Evolutionary conservation across 345 rosid genomes (phyloP).

Genomic region (Citrus reticulata): DNA sequence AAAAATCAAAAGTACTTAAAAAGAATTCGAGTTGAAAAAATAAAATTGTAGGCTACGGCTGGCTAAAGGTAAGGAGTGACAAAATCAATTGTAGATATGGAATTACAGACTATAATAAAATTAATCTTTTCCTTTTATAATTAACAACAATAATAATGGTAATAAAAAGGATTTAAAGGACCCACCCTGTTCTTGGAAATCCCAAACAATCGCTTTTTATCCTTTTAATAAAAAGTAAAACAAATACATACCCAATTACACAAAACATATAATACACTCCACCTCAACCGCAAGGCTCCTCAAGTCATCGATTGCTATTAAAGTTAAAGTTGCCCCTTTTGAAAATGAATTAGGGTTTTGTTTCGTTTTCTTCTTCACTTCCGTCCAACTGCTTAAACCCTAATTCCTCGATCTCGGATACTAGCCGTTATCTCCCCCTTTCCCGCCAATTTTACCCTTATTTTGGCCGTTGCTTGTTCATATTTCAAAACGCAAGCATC

Average conservation of each 20-base stretch:
- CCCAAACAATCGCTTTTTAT: conserved; percentile 23
- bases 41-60: conserved; percentile 4
- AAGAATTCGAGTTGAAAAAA: neutral
- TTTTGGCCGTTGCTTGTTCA: conserved; percentile 20
- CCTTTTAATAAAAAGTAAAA: neutral
- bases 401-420: conserved; percentile 30
- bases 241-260: too few relatives aligned
- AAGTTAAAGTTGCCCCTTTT: conserved; percentile 9
- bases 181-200: conserved; percentile 28
- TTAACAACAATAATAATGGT: neutral
- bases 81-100: neutral
- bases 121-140: conserved; percentile 8
- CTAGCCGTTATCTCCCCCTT: conserved; percentile 44
- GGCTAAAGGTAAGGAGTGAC: neutral
- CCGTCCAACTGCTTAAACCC: conserved; percentile 13
- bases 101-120: neutral
- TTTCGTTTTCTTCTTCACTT: conserved; percentile 15
- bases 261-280: too few relatives aligned
- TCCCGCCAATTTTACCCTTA: conserved; percentile 66
- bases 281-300: too few relatives aligned
- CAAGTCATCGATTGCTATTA: too few relatives aligned
- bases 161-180: neutral
- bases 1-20: neutral
- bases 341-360: conserved; percentile 53
- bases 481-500: conserved; percentile 42